These are phyloP conservation scores for Nicotiana benthamiana DNA, from an alignment of 257 asterid genomes.

Conservation along the genomic window DNA sequence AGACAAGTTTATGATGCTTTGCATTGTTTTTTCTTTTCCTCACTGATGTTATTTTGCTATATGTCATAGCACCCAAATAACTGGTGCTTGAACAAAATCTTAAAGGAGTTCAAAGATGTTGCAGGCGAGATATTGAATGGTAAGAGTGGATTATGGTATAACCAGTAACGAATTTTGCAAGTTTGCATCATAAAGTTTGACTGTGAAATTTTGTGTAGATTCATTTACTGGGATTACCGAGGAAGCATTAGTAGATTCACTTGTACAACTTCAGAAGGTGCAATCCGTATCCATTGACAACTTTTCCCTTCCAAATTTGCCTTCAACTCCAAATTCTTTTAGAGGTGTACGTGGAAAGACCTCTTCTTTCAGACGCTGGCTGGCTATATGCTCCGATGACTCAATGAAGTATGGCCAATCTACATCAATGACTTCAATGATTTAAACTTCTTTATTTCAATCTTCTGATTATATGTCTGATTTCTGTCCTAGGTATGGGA, in stretches of 20 bases:
- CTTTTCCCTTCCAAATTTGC: slow-evolving; percentile 60
- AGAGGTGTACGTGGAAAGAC: slow-evolving; percentile 83
- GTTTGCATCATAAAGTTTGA: slow-evolving; percentile 4
- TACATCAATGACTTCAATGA: neutral
- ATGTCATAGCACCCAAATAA: slow-evolving; percentile 67
- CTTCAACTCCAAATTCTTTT: slow-evolving; percentile 65
- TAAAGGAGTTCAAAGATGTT: slow-evolving; percentile 61
- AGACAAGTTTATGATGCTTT: neutral
- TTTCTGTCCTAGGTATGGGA: slow-evolving; percentile 52
- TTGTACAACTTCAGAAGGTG: slow-evolving; percentile 38
- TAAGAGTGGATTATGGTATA: slow-evolving; percentile 15
- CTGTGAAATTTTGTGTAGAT: slow-evolving; percentile 31
- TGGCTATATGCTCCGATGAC: slow-evolving; percentile 78
- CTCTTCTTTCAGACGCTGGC: slow-evolving; percentile 78
- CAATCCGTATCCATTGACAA: slow-evolving; percentile 40
- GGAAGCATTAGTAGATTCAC: slow-evolving; percentile 54
- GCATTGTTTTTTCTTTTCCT: slow-evolving; percentile 5
- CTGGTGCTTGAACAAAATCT: slow-evolving; percentile 68
- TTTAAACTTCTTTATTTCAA: neutral
- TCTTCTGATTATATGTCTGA: neutral
- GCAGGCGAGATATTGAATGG: slow-evolving; percentile 51
- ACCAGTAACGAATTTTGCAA: neutral
- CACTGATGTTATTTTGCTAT: slow-evolving; percentile 9
- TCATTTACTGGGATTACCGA: slow-evolving; percentile 62
- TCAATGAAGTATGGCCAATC: slow-evolving; percentile 47